Base-by-base conservation (phyloP, 768 basidiomycete species). In the Collybia nuda region DNA sequence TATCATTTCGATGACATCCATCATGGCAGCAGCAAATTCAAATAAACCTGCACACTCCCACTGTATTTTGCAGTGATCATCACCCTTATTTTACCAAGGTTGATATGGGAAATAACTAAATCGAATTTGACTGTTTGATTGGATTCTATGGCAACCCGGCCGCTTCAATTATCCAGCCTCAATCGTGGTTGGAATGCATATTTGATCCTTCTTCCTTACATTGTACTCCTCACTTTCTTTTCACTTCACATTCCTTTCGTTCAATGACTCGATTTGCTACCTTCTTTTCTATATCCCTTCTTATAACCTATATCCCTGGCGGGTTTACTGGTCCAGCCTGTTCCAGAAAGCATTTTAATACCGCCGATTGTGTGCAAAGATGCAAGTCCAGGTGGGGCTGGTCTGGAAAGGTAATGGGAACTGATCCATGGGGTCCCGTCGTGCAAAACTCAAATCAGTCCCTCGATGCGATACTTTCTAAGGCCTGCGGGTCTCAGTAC, bases 391-490 rank as follows among this genome's bases (percentile, higher is more conserved):
- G 62, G 54, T 78, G 76, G 76, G 78, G 78, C 0, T 77, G 74
- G 71, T 65, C 74, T 12, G 78, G 78, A 17, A 58, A 59, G 12
- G 64, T 71, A 47, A 80, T 82, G 76, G 78, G 77, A 50, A 69
- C 66, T n/a, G 75, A 82, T 61, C 74, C 69, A 23, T 85, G 82
- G 82, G 82, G 82, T 42, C 56, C 68, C 24, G 79, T 80, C 37
- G 72, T 81, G 56, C 60, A 69, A 44, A 68, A 74, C 26, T 50
- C 61, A 11, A 62, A 59, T 21, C 63, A 67, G n/a, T 67, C 65
- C 52, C 66, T 65, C 56, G 65, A 74, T 52, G 56, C 62, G 26
- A 64, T 66, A 15, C 56, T 78, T 22, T 67, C 74, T 37, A 63
- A 69, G 45, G 77, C 79, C 17, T 82, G 81, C 56, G 77, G 75